Percentiles rank a stretch among this genome's conserved stretches.
Conservation (phyloP, 1,284 basidiomycete genomes). For the Austroboletus novae-zelandiae region DNA sequence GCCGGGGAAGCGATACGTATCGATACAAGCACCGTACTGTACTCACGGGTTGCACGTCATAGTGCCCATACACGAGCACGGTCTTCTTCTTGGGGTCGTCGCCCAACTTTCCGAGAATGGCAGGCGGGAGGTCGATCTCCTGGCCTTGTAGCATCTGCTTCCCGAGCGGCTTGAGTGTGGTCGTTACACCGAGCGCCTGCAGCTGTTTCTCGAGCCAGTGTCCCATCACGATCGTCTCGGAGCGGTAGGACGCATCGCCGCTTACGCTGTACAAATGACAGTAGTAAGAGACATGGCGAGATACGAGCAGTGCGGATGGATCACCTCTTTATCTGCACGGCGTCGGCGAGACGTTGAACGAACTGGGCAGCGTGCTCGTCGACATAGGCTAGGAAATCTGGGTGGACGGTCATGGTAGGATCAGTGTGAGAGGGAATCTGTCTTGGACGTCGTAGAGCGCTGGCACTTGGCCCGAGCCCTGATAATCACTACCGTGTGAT, state of each 20-base stretch:
- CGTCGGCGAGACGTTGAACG: conserved; percentile 74
- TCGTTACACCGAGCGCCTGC: conserved; percentile 71
- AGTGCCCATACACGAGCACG: conserved; percentile 89
- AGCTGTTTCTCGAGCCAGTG: conserved; percentile 76
- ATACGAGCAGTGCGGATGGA: background rate
- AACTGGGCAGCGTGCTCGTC: conserved; percentile 72
- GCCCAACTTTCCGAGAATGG: conserved; percentile 83
- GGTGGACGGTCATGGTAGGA: conserved; percentile 36
- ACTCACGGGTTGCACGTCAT: conserved; percentile 65
- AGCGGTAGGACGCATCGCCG: conserved; percentile 63
- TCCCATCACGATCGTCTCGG: conserved; percentile 82
- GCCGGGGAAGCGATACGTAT: no score
- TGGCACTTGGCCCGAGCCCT: no score
- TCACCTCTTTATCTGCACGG: conserved; percentile 91
- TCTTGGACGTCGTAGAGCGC: no score
- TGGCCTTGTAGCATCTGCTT: conserved; percentile 81
- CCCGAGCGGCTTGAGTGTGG: conserved; percentile 74
- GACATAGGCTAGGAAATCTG: conserved; percentile 59
- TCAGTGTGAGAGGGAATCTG: no score
- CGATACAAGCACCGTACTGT: no score
- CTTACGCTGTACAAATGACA: conserved; percentile 49
- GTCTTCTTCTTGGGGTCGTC: conserved; percentile 88
- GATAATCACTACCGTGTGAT: no score
- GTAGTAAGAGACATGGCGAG: background rate
- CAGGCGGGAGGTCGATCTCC: conserved; percentile 81